phyloP scores from a whole-genome alignment of 768 basidiomycete genomes.

The Cystobasidiopsis lactophilus region DNA sequence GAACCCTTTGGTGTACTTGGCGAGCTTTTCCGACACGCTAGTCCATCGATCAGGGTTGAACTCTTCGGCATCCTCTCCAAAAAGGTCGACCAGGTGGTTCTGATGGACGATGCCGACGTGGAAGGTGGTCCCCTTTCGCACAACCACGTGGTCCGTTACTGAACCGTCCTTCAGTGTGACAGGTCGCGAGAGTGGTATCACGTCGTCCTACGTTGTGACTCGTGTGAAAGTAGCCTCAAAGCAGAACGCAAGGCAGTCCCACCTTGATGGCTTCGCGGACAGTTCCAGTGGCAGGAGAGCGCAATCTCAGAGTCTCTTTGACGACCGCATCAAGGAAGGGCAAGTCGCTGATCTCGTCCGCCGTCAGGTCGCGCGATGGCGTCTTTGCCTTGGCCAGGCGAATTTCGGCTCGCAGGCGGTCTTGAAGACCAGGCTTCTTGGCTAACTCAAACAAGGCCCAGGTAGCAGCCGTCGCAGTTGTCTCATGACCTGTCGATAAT shows the following conservation, averaged over 20 bases:
- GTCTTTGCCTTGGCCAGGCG: background rate
- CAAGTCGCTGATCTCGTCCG: slow-evolving; percentile 1
- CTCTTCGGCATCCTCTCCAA: slow-evolving; percentile 43
- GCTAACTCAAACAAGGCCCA: slow-evolving; percentile 4
- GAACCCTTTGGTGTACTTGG: background rate
- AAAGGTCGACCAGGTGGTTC: slow-evolving; percentile 36
- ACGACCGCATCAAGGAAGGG: slow-evolving; percentile 8
- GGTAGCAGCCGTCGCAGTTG: background rate
- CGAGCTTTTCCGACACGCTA: background rate
- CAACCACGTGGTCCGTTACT: slow-evolving; percentile 20
- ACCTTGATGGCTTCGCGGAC: slow-evolving; percentile 61
- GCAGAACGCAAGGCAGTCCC: too few relatives aligned
- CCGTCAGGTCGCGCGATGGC: background rate
- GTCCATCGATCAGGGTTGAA: slow-evolving; percentile 26
- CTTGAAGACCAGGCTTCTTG: background rate
- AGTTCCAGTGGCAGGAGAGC: slow-evolving; percentile 61
- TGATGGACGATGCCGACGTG: slow-evolving; percentile 39
- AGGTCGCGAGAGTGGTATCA: slow-evolving; percentile 36
- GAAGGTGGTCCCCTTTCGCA: slow-evolving; percentile 35
- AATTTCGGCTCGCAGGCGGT: slow-evolving; percentile 3
- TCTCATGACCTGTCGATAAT: too few relatives aligned
- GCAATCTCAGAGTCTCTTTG: slow-evolving; percentile 46
- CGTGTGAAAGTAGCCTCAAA: too few relatives aligned
- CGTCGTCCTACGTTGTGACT: slow-evolving; percentile 51
- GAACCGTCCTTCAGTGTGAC: slow-evolving; percentile 4